Conservation (phyloP, 129 eudicot genomes). For the Helichrysum umbraculigerum region DNA sequence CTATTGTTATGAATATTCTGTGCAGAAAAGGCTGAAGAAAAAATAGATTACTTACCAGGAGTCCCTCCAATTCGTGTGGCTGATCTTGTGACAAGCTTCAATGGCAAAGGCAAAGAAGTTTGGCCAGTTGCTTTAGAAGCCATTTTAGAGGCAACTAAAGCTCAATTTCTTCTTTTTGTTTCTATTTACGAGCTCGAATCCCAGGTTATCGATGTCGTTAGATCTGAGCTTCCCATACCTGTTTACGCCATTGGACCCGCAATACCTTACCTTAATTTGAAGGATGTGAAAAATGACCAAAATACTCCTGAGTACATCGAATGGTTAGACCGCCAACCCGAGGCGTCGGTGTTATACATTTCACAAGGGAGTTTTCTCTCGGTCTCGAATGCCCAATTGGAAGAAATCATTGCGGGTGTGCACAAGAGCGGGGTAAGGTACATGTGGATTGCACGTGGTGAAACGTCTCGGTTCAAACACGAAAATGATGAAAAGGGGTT, state of each 20-base stretch:
- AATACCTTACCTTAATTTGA: constrained; percentile 42
- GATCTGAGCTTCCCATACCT: constrained; percentile 33
- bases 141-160: constrained; percentile 33
- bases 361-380: constrained; percentile 77
- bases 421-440: constrained; percentile 54
- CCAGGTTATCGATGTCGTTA: constrained; percentile 38
- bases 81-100: constrained; percentile 46
- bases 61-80: constrained; percentile 48
- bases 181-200: constrained; percentile 57
- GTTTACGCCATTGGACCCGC: constrained; percentile 60
- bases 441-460: constrained; percentile 68
- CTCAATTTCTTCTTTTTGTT: constrained; percentile 45
- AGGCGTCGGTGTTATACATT: constrained; percentile 54
- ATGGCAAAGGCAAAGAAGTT: constrained; percentile 40
- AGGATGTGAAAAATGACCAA: constrained; percentile 12
- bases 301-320: constrained; percentile 38
- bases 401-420: constrained; percentile 54
- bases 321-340: constrained; percentile 55
- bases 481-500: constrained; percentile 40
- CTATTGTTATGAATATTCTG: neutral
- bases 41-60: constrained; percentile 57
- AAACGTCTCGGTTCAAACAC: constrained; percentile 10
- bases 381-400: constrained; percentile 52
- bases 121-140: constrained; percentile 12
- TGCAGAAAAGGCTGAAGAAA: constrained; percentile 47